Conservation (phyloP, 1,139 yeast genomes). For the Entelexis sorbosivorans region DNA sequence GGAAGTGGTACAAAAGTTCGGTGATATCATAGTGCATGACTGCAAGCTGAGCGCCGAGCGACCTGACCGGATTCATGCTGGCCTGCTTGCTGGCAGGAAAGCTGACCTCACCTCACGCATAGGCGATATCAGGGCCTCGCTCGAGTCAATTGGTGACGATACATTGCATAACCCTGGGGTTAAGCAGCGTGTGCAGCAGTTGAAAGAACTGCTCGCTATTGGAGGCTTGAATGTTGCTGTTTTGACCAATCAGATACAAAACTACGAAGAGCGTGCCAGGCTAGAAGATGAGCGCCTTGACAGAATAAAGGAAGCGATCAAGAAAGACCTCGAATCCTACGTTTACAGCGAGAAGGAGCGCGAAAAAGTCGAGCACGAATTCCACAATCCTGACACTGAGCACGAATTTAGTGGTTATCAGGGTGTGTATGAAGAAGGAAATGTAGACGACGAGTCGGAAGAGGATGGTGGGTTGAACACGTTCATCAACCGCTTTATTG, state of each 20-base stretch:
- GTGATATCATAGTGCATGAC: slow-evolving; percentile 52
- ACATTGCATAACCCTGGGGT: background rate
- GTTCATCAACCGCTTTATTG: slow-evolving; percentile 66
- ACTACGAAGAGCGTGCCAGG: background rate
- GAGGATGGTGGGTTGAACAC: slow-evolving; percentile 3
- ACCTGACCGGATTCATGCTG: slow-evolving; percentile 29
- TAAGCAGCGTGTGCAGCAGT: slow-evolving; percentile 12
- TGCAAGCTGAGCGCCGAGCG: slow-evolving; percentile 47
- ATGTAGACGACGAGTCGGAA: background rate
- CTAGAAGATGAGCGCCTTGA: background rate
- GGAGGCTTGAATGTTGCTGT: slow-evolving; percentile 18
- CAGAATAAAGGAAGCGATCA: background rate
- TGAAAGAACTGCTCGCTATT: slow-evolving; percentile 10
- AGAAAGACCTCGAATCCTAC: background rate
- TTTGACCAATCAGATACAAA: slow-evolving; percentile 21
- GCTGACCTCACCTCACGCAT: slow-evolving; percentile 40
- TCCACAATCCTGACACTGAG: background rate
- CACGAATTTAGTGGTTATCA: background rate
- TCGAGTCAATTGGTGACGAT: slow-evolving; percentile 27
- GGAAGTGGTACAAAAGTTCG: slow-evolving; percentile 46
- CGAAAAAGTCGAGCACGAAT: background rate
- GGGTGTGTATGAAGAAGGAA: background rate
- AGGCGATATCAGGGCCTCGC: slow-evolving; percentile 31
- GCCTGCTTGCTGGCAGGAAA: slow-evolving; percentile 28
- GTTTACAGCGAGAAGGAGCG: background rate